Evolutionary conservation across 2,329 filamentous ascomycete genomes (phyloP), one percentile per base, ranked within the genome.

Genomic region (Scleromitrula shiraiana): DNA sequence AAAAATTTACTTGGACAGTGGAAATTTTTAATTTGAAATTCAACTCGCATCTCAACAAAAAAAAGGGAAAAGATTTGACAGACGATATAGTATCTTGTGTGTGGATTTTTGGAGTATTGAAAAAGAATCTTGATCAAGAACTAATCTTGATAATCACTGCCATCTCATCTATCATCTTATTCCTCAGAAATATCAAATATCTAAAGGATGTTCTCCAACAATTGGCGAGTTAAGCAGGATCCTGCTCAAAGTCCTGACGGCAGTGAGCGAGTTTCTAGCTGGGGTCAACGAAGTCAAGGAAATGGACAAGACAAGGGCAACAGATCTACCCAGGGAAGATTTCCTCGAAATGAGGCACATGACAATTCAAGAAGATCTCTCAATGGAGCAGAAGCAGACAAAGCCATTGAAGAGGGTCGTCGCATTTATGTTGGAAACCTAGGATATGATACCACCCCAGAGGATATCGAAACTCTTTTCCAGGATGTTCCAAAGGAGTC

Each of bases 401-500:
- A 52, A 42, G 50, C 54, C 14, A 56, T 61, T 20, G 55, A 57
- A 4, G 52, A 61, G 52, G 58, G 57, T 14, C 55, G 59, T 2
- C 52, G 72, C 29, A 61, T 78, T 5, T 77, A 77, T 53, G 68
- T 78, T 10, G 75, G 75, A 48, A 77, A 76, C 53, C 66, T 78
- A 59, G 70, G 73, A 1, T 78, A 77, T 56, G 69, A 69, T 42
- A 74, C 73, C n/a, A 51, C 73, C 56, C 61, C 65, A 39, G 64
- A 70, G 51, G 74, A 78, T 59, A 68, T 77, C 37, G 65, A 71
- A 56, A 59, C 61, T 9, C 60, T 77, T 32, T 75, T 78, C 59
- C 60, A 62, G 19, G 64, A 66, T 19, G 60, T 65, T 19, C 64
- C 66, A 49, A 52, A 59, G 49, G 61, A 67, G 59, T 72, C 70